Evolutionary conservation across 257 asterid genomes (phyloP).

Genomic region (Handroanthus guayacan): DNA sequence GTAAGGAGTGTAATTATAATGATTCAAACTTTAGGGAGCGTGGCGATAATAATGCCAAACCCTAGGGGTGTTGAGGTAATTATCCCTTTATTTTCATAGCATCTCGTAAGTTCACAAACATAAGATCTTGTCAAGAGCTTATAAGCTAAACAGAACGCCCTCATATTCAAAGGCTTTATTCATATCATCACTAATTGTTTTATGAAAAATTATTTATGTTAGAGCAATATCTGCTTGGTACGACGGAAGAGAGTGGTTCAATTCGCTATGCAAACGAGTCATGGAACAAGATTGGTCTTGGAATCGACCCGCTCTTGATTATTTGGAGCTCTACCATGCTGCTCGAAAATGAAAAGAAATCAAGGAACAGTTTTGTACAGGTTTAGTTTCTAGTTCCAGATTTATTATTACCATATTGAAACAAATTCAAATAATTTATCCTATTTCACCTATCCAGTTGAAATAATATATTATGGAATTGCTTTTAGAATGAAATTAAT

Average conservation of each 20-base stretch:
- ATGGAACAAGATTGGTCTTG: constrained; percentile 99
- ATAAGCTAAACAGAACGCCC: too few species aligned
- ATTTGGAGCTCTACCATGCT: constrained; percentile 95
- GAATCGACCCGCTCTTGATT: constrained; percentile 99
- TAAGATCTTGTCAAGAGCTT: too few species aligned
- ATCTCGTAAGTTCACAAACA: too few species aligned
- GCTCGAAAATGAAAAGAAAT: constrained; percentile 64
- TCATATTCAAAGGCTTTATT: too few species aligned
- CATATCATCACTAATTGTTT: too few species aligned
- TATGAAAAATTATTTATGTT: constrained; percentile 13
- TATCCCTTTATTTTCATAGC: too few species aligned
- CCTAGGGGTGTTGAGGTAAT: too few species aligned
- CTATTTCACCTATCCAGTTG: constrained; percentile 15
- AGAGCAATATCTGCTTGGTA: constrained; percentile 93
- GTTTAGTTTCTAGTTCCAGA: constrained; percentile 40
- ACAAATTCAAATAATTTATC: constrained; percentile 19
- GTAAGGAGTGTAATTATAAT: too few species aligned
- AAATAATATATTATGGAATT: constrained; percentile 8
- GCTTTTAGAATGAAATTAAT: not conserved
- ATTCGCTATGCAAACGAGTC: constrained; percentile 76
- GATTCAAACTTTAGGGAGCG: too few species aligned
- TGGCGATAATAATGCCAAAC: too few species aligned
- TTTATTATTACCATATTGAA: constrained; percentile 4
- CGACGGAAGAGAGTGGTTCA: constrained; percentile 86
- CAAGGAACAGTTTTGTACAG: constrained; percentile 48